phyloP scores from a whole-genome alignment of 2,329 filamentous ascomycete species.

The Clarireedia sp. region DNA sequence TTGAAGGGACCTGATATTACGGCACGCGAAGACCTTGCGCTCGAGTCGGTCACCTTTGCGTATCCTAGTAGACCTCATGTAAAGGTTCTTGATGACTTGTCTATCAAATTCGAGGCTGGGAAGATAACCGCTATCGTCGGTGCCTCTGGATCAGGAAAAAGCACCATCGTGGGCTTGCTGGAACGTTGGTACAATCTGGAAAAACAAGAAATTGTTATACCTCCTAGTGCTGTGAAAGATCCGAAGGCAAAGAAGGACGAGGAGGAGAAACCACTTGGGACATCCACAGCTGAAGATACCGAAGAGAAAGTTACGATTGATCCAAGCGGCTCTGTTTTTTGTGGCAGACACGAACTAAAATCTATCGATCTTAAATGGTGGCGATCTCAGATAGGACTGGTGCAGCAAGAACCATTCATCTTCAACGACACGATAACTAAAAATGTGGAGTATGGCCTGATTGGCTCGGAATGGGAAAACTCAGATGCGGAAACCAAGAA shows the following conservation, averaged over 20 bases:
- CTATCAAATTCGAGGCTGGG: slow-evolving; percentile 27
- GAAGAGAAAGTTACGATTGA: slow-evolving; percentile 31
- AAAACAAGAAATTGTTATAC: slow-evolving; percentile 4
- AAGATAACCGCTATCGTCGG: slow-evolving; percentile 38
- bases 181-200: slow-evolving; percentile 34
- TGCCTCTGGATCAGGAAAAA: slow-evolving; percentile 35
- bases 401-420: slow-evolving; percentile 61
- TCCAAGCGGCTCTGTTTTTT: slow-evolving; percentile 44
- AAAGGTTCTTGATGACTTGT: slow-evolving; percentile 29
- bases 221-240: slow-evolving; percentile 5
- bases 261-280: slow-evolving; percentile 11
- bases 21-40: slow-evolving; percentile 31
- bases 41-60: slow-evolving; percentile 29
- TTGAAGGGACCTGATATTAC: slow-evolving; percentile 40
- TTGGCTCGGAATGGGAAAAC: slow-evolving; percentile 45
- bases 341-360: slow-evolving; percentile 45
- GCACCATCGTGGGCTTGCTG: slow-evolving; percentile 34
- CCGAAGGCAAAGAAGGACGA: slow-evolving; percentile 35
- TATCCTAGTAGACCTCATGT: slow-evolving; percentile 29
- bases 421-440: slow-evolving; percentile 58
- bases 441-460: slow-evolving; percentile 54
- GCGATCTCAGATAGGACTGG: slow-evolving; percentile 53
- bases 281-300: slow-evolving; percentile 19
- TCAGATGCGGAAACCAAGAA: slow-evolving; percentile 47
- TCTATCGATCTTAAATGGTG: slow-evolving; percentile 56